A percentile compares a stretch with the other conserved stretches of the same genome.
phyloP scores from a whole-genome alignment of 1,139 yeast genomes.

The Kodamaea fungicola region DNA sequence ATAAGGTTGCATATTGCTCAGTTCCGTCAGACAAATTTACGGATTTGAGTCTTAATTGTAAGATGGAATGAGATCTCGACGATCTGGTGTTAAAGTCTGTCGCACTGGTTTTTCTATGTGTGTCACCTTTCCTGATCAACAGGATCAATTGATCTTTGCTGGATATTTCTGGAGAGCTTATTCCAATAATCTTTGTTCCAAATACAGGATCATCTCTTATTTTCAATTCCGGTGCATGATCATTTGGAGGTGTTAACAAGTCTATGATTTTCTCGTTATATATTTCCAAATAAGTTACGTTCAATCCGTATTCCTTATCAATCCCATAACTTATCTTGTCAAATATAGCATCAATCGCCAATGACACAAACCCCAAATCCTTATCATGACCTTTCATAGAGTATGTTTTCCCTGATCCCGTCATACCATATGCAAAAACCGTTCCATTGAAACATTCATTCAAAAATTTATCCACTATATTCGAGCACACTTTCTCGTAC shows the following conservation, averaged over 20 bases:
- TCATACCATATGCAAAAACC: slow-evolving; percentile 91
- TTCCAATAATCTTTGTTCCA: slow-evolving; percentile 78
- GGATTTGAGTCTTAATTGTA: slow-evolving; percentile 60
- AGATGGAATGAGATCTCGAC: slow-evolving; percentile 89
- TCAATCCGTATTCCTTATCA: slow-evolving; percentile 38
- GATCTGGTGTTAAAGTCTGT: slow-evolving; percentile 85
- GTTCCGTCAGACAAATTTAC: slow-evolving; percentile 37
- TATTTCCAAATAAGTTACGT: slow-evolving; percentile 78
- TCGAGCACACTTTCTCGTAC: slow-evolving; percentile 57
- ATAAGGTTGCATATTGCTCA: slow-evolving; percentile 60
- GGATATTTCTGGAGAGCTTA: slow-evolving; percentile 56
- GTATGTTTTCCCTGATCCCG: slow-evolving; percentile 93
- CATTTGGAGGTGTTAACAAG: slow-evolving; percentile 38
- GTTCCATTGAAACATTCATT: slow-evolving; percentile 81
- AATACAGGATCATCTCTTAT: slow-evolving; percentile 70
- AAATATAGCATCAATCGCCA: slow-evolving; percentile 69
- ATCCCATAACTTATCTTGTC: slow-evolving; percentile 29
- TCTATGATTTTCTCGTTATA: slow-evolving; percentile 87
- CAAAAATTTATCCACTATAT: slow-evolving; percentile 62
- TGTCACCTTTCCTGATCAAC: slow-evolving; percentile 67
- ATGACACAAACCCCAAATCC: slow-evolving; percentile 77
- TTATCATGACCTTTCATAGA: slow-evolving; percentile 75
- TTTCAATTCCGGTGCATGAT: slow-evolving; percentile 47
- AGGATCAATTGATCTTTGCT: slow-evolving; percentile 58
- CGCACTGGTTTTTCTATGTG: slow-evolving; percentile 74